These are phyloP conservation scores for Tuber umbilicatum DNA, from an alignment of 495 filamentous ascomycete genomes.

Conservation along the genomic window DNA sequence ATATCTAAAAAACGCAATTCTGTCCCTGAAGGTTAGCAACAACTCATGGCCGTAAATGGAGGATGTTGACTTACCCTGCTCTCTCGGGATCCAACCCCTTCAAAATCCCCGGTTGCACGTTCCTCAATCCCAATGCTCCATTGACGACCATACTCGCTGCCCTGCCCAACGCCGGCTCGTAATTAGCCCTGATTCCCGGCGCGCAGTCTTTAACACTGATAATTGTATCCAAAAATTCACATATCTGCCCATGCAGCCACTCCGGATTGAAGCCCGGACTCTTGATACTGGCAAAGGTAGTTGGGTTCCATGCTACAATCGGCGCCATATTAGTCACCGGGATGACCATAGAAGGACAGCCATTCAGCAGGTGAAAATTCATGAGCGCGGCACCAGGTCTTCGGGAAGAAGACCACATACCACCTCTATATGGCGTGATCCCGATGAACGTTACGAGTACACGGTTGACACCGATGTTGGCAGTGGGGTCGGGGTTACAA, in stretches of 20 bases:
- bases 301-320: slow-evolving; percentile 43
- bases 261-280: slow-evolving; percentile 28
- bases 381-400: slow-evolving; percentile 44
- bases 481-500: slow-evolving; percentile 43
- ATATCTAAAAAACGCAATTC: slow-evolving; percentile 27
- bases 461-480: slow-evolving; percentile 43
- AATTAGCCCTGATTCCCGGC: slow-evolving; percentile 9
- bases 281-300: slow-evolving; percentile 41
- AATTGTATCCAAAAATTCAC: slow-evolving; percentile 35
- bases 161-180: slow-evolving; percentile 19
- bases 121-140: slow-evolving; percentile 17
- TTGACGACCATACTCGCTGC: slow-evolving; percentile 20
- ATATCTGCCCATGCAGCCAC: slow-evolving; percentile 43
- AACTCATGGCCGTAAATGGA: neutral
- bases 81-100: slow-evolving; percentile 21
- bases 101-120: slow-evolving; percentile 13
- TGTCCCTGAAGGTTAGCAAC: slow-evolving; percentile 4
- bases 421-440: slow-evolving; percentile 43
- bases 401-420: slow-evolving; percentile 46
- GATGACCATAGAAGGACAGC: slow-evolving; percentile 44
- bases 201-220: slow-evolving; percentile 17
- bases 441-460: slow-evolving; percentile 43
- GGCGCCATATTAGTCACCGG: slow-evolving; percentile 41
- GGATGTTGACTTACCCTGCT: slow-evolving; percentile 13
- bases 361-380: slow-evolving; percentile 45